phyloP scores from a whole-genome alignment of 306 rosid genomes.

The Luffa acutangula region DNA sequence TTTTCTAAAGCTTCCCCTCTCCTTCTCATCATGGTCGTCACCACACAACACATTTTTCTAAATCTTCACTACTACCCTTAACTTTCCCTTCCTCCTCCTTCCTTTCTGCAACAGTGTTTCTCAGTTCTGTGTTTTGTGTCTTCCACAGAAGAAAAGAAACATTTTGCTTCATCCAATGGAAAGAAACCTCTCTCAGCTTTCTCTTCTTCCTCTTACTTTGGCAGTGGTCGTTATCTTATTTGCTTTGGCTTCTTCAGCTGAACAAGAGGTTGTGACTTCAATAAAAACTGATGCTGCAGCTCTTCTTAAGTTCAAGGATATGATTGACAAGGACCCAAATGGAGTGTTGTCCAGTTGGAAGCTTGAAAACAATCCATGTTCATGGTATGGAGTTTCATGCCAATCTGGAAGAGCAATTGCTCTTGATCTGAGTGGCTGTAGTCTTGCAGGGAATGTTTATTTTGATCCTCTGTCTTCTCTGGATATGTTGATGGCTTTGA shows the following conservation, averaged over 20 bases:
- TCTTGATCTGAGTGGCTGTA: constrained; percentile 48
- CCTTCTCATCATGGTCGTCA: constrained; percentile 54
- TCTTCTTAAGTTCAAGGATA: constrained; percentile 61
- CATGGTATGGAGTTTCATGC: constrained; percentile 79
- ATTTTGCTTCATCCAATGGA: constrained; percentile 60
- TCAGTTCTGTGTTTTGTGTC: constrained; percentile 14
- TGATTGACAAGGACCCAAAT: constrained; percentile 53
- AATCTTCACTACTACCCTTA: constrained; percentile 14
- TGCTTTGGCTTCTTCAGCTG: constrained; percentile 26
- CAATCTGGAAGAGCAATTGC: constrained; percentile 49
- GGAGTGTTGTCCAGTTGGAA: constrained; percentile 61
- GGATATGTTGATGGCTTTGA: constrained; percentile 56
- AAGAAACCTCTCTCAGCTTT: constrained; percentile 32
- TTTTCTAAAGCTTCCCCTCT: constrained; percentile 37
- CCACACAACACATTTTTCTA: constrained; percentile 37
- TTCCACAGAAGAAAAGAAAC: background rate
- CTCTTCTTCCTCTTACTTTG: constrained; percentile 22
- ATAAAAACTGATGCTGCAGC: constrained; percentile 56
- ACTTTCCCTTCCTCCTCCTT: constrained; percentile 14
- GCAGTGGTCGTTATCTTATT: constrained; percentile 21
- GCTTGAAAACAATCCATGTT: constrained; percentile 45
- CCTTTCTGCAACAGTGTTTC: constrained; percentile 11
- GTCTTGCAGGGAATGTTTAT: constrained; percentile 38
- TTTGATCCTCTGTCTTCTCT: constrained; percentile 52
- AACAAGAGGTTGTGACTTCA: constrained; percentile 30